Evolutionary conservation across 768 basidiomycete species (phyloP).

Genomic region (Lentinula sp.): DNA sequence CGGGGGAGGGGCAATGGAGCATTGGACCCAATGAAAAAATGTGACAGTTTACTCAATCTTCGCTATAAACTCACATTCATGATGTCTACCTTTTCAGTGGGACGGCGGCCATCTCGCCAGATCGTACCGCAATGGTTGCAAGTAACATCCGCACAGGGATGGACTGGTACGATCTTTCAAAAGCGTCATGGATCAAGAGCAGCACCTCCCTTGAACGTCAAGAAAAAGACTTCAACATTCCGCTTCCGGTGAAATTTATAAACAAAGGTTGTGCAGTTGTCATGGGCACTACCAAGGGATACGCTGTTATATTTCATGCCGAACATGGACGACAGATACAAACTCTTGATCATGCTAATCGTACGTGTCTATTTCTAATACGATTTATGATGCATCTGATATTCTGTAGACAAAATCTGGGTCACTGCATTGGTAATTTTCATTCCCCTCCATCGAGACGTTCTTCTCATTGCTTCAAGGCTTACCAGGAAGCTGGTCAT

Average conservation of each 20-base stretch:
- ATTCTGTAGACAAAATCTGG: neutral
- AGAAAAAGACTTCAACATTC: neutral
- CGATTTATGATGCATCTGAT: too few relatives aligned
- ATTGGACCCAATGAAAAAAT: neutral
- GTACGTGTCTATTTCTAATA: neutral
- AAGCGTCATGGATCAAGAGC: neutral
- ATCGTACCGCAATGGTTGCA: neutral
- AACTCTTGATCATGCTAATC: neutral
- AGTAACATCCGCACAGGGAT: neutral
- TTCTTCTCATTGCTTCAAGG: too few relatives aligned
- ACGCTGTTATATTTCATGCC: neutral
- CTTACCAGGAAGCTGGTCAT: too few relatives aligned
- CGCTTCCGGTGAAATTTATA: neutral
- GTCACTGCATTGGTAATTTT: neutral
- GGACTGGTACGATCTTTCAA: neutral
- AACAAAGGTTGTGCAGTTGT: neutral
- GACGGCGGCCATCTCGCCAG: neutral
- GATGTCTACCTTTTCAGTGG: neutral
- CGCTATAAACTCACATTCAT: too few relatives aligned
- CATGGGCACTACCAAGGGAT: neutral
- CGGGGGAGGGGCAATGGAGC: neutral
- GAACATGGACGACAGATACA: neutral
- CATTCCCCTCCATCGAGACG: too few relatives aligned
- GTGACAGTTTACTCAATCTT: neutral
- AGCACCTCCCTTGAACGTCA: neutral